These are phyloP conservation scores for Claviceps citrina DNA, from an alignment of 2,329 filamentous ascomycete species.

Conservation along the genomic window DNA sequence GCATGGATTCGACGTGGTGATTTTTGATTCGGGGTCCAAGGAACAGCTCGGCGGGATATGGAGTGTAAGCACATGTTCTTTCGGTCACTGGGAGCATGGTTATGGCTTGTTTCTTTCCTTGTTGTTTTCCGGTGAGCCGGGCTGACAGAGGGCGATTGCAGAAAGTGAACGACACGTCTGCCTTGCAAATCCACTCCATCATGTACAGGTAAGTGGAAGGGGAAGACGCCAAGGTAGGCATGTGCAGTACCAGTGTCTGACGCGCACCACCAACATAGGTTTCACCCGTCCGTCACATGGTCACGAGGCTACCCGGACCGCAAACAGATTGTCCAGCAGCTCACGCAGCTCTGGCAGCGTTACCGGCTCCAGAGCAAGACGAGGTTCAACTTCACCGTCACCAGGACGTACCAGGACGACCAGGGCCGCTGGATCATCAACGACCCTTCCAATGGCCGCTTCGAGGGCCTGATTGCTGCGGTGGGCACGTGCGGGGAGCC, in stretches of 20 bases:
- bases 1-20: slow-evolving; percentile 66
- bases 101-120: neutral
- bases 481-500: slow-evolving; percentile 69
- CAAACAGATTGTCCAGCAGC: slow-evolving; percentile 58
- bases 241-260: neutral
- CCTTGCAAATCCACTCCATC: slow-evolving; percentile 67
- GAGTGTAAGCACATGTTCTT: slow-evolving; percentile 39
- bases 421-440: slow-evolving; percentile 67
- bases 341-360: slow-evolving; percentile 55
- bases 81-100: too few species aligned
- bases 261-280: slow-evolving; percentile 18
- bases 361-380: slow-evolving; percentile 60
- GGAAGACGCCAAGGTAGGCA: neutral
- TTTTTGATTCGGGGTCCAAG: slow-evolving; percentile 58
- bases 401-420: slow-evolving; percentile 52
- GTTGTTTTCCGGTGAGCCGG: neutral
- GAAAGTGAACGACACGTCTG: slow-evolving; percentile 68
- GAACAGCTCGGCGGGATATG: slow-evolving; percentile 64
- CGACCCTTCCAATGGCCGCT: slow-evolving; percentile 50
- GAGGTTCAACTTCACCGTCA: slow-evolving; percentile 53
- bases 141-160: slow-evolving; percentile 15
- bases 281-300: slow-evolving; percentile 68
- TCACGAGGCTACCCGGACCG: slow-evolving; percentile 61
- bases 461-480: slow-evolving; percentile 65
- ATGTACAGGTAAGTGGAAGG: slow-evolving; percentile 48